A percentile compares a stretch with the other conserved stretches of the same genome.
Evolutionary conservation across 2,329 filamentous ascomycete genomes (phyloP).

Genomic region (Cryphonectria nitschkei): DNA sequence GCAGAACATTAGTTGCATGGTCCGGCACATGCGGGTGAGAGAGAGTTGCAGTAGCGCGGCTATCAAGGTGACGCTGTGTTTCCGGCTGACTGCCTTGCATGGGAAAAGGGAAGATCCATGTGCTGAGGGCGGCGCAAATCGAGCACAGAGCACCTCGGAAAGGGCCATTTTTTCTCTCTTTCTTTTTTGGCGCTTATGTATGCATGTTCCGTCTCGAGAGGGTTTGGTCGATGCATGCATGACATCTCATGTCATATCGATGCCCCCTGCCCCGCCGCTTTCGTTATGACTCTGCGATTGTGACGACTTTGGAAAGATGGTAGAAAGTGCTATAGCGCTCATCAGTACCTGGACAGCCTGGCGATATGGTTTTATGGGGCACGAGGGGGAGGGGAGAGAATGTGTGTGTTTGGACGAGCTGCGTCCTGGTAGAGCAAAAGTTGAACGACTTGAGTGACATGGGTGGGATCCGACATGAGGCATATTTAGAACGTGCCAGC

Average conservation of each 20-base stretch:
- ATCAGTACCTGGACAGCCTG: not conserved
- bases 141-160: no score
- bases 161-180: no score
- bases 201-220: not conserved
- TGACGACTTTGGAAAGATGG: not conserved
- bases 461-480: not conserved
- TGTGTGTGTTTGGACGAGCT: no score
- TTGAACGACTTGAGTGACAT: not conserved
- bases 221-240: not conserved
- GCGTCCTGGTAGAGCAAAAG: not conserved
- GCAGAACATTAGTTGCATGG: not conserved
- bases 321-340: not conserved
- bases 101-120: no score
- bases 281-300: not conserved
- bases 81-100: not conserved
- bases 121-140: no score
- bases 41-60: constrained; percentile 5
- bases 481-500: not conserved
- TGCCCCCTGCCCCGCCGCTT: not conserved
- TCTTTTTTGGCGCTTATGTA: not conserved
- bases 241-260: not conserved
- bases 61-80: not conserved
- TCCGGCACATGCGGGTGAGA: not conserved
- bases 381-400: no score
- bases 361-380: no score